phyloP scores from a whole-genome alignment of 495 filamentous ascomycete species.

The Recurvomyces mirabilis region DNA sequence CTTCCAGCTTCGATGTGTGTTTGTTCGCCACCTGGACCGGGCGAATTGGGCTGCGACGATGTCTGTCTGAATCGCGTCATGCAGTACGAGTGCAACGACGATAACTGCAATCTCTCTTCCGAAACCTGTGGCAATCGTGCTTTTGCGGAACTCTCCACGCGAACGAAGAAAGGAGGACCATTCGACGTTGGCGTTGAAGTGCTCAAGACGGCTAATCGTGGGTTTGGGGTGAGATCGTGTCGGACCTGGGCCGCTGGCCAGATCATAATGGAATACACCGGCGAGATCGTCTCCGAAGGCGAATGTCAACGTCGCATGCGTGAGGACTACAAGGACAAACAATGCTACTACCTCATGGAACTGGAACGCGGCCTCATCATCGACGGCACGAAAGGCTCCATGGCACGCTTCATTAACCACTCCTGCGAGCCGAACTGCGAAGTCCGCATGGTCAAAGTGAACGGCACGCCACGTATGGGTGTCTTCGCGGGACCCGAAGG shows the following conservation, averaged over 20 bases:
- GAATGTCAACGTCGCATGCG: constrained; percentile 92
- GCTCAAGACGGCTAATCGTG: constrained; percentile 75
- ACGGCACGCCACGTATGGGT: constrained; percentile 89
- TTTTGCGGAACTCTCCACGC: constrained; percentile 55
- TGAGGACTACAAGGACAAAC: constrained; percentile 76
- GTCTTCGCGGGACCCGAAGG: constrained; percentile 84
- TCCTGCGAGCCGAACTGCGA: constrained; percentile 94
- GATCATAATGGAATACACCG: constrained; percentile 96
- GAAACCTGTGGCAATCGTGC: constrained; percentile 71
- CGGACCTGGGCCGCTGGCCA: constrained; percentile 78
- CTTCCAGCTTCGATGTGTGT: constrained; percentile 70
- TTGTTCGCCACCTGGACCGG: constrained; percentile 41
- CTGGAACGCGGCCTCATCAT: constrained; percentile 99
- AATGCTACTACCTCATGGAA: constrained; percentile 97
- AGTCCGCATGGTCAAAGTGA: constrained; percentile 97
- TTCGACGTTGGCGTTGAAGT: constrained; percentile 91
- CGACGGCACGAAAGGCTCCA: constrained; percentile 87
- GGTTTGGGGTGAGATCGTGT: constrained; percentile 83
- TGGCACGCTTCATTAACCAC: constrained; percentile 96
- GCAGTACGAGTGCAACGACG: constrained; percentile 91
- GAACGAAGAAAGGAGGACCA: constrained; percentile 43
- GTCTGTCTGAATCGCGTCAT: constrained; percentile 89
- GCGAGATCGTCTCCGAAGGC: constrained; percentile 88
- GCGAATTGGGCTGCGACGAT: constrained; percentile 70
- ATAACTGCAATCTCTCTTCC: constrained; percentile 67